These are phyloP conservation scores for Xylaria multiplex DNA, from an alignment of 2,329 filamentous ascomycete genomes.

Conservation along the genomic window DNA sequence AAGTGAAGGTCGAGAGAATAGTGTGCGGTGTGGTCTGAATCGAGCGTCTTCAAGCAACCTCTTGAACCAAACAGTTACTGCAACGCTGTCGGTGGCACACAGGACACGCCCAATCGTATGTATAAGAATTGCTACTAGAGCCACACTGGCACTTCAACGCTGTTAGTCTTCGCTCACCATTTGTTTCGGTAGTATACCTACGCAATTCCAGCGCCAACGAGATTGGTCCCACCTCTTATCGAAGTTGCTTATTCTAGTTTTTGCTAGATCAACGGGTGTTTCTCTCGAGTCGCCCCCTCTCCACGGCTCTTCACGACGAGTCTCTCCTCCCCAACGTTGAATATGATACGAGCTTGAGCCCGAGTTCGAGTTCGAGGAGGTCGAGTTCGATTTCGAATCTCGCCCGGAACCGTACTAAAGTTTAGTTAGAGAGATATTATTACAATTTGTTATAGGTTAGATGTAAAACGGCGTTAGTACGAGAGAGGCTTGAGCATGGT, in stretches of 20 bases:
- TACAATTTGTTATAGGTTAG: neutral
- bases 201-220: slow-evolving; percentile 21
- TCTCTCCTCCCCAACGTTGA: slow-evolving; percentile 27
- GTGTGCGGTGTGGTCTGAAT: neutral
- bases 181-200: neutral
- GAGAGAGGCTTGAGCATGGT: neutral
- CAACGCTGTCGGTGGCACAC: slow-evolving; percentile 8
- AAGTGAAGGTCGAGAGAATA: neutral
- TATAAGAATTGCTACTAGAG: slow-evolving; percentile 9
- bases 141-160: slow-evolving; percentile 16
- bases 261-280: neutral
- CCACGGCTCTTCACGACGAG: slow-evolving; percentile 23
- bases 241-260: slow-evolving; percentile 23
- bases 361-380: neutral
- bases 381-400: slow-evolving; percentile 13
- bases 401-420: slow-evolving; percentile 16
- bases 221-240: slow-evolving; percentile 30
- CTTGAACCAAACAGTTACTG: neutral
- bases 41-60: neutral
- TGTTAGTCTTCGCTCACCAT: slow-evolving; percentile 2
- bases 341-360: slow-evolving; percentile 24
- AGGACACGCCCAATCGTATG: slow-evolving; percentile 14
- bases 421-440: neutral
- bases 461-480: neutral
- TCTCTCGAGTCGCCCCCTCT: slow-evolving; percentile 8